Base-by-base conservation (phyloP, 768 basidiomycete genomes). In the Rhodosporidiobolus sp. region DNA sequence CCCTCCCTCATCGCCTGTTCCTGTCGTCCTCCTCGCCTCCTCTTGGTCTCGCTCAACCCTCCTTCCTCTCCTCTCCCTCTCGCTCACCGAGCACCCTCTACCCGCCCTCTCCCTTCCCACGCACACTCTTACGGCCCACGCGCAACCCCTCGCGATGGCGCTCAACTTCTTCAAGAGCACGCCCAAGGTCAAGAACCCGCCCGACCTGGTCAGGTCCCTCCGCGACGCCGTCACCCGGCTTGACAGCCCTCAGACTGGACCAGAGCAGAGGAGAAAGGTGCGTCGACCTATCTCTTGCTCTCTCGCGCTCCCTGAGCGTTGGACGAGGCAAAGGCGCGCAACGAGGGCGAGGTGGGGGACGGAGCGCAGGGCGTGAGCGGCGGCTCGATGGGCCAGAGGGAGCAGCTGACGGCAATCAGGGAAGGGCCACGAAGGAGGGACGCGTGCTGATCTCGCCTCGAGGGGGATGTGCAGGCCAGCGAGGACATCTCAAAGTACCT, bases 121-220 rank as follows among this genome's bases (percentile, higher is more conserved):
- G 19, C 28, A 6, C 26, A 24, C 26, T 24, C 34, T 19, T 7
- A 11, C 30, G 50, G 48, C 48, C 34, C 26, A 46, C 24, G 38
- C 35, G 6, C 20, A 16, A 45, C 32, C 45, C 14, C 26, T 2
- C 30, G 7, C 20, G 48, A 20, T 24, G 1, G 22, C 30, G 24
- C 94, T 95, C 93, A 94, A 94, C 83, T 94, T 95, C 84, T 95
- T 95, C 88, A 93, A 92, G 84, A 88, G 90, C 30, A 24, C 55
- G 24, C 53, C 65, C 30, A 94, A 92, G 80, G 88, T 87, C 55
- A 85, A 91, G 79, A 90, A 90, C 46, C 94, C 94, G 14, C 87
- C 91, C 58, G 93, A 96, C 79, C 86, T 94, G 75, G 90, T 95
- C 45, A 86, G 89, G 56, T 86, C 88, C 60, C 84, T 94, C 59